A percentile compares a stretch with the other conserved stretches of the same genome.
Evolutionary conservation across 768 basidiomycete species (phyloP).

Genomic region (Epithele typhae): DNA sequence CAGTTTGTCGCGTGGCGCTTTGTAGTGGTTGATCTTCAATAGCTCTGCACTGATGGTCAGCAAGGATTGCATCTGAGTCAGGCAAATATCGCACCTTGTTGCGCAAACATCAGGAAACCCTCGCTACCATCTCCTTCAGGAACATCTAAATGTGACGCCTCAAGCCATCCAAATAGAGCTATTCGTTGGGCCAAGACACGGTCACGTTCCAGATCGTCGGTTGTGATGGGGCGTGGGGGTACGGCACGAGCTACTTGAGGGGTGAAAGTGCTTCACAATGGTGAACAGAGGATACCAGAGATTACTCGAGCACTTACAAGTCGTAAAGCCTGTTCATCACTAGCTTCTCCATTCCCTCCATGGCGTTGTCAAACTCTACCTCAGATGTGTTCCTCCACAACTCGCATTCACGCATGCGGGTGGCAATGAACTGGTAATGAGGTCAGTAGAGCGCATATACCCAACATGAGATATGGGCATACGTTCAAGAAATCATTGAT

Average conservation of each 20-base stretch:
- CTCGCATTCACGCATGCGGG: slow-evolving; percentile 81
- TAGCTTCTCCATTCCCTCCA: slow-evolving; percentile 99
- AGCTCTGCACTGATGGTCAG: slow-evolving; percentile 55
- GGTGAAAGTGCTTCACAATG: slow-evolving; percentile 74
- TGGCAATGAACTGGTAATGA: slow-evolving; percentile 71
- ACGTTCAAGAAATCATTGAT: slow-evolving; percentile 92
- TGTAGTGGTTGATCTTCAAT: slow-evolving; percentile 96
- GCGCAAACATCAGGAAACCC: slow-evolving; percentile 85
- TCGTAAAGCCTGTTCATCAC: slow-evolving; percentile 98
- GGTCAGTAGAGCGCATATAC: neutral
- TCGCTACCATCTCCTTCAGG: slow-evolving; percentile 69
- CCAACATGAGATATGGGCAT: slow-evolving; percentile 23
- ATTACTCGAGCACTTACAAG: slow-evolving; percentile 54
- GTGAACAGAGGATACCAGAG: neutral
- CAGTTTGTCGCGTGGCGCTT: slow-evolving; percentile 95
- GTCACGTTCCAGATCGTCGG: slow-evolving; percentile 96
- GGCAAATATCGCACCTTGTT: slow-evolving; percentile 58
- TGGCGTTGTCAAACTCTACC: slow-evolving; percentile 89
- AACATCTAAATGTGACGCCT: slow-evolving; percentile 85
- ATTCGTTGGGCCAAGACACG: slow-evolving; percentile 88
- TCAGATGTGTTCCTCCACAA: slow-evolving; percentile 78
- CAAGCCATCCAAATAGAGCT: slow-evolving; percentile 86
- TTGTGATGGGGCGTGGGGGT: slow-evolving; percentile 75
- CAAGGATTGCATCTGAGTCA: neutral
- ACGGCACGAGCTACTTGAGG: slow-evolving; percentile 67